These are phyloP conservation scores for Penicillium rolfsii DNA, from an alignment of 2,329 filamentous ascomycete species.

Conservation along the genomic window DNA sequence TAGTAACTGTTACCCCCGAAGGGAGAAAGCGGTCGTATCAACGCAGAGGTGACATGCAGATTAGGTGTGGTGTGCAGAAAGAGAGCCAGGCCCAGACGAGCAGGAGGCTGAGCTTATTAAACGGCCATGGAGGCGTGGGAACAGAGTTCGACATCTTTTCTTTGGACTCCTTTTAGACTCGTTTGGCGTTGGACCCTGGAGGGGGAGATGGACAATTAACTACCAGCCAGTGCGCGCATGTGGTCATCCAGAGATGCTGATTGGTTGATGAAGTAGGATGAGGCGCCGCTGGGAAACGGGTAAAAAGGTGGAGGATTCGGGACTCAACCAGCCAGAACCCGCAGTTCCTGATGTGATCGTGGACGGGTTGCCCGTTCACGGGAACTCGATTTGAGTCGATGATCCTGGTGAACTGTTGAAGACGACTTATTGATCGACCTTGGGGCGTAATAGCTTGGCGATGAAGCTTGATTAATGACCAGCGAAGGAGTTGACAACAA, in stretches of 20 bases:
- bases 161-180: background rate
- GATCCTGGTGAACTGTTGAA: no score
- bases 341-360: background rate
- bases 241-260: background rate
- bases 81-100: background rate
- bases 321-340: background rate
- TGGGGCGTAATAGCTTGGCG: background rate
- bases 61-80: background rate
- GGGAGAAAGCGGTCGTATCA: background rate
- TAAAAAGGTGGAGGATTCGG: background rate
- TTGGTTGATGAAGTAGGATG: background rate
- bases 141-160: background rate
- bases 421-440: background rate
- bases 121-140: background rate
- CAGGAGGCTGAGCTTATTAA: background rate
- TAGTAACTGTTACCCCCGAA: constrained; percentile 4
- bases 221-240: constrained; percentile 7
- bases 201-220: no score
- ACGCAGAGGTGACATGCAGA: background rate
- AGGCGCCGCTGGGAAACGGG: background rate
- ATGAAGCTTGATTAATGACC: background rate
- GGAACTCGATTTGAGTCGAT: background rate
- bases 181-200: background rate
- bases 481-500: background rate
- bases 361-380: background rate